phyloP scores from a whole-genome alignment of 1,284 basidiomycete genomes.

The Coniferiporia weirii region DNA sequence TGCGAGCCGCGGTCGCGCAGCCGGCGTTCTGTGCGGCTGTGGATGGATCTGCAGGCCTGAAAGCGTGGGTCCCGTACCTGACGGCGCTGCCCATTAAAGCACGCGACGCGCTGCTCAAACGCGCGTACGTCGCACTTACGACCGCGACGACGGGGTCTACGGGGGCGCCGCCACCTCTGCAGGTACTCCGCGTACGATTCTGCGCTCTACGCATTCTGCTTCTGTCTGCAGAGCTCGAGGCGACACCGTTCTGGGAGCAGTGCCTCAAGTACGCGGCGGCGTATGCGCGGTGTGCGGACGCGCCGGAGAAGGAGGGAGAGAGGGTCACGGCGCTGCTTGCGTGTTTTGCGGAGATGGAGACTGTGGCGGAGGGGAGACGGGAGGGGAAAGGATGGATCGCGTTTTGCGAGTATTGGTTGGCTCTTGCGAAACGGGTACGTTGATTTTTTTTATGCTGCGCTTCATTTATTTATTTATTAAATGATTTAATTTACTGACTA shows the following conservation, averaged over 20 bases:
- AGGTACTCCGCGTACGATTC: constrained; percentile 43
- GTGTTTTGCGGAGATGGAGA: constrained; percentile 38
- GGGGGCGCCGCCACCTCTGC: constrained; percentile 18
- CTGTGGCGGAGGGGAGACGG: constrained; percentile 31
- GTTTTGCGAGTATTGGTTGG: constrained; percentile 63
- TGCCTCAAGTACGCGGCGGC: constrained; percentile 17
- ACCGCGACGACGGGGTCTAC: constrained; percentile 29
- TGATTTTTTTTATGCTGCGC: not conserved
- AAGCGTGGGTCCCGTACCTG: constrained; percentile 48
- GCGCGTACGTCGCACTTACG: constrained; percentile 49
- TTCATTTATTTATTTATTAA: not conserved
- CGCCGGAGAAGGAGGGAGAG: constrained; percentile 10
- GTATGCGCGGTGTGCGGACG: constrained; percentile 13
- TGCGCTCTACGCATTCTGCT: constrained; percentile 31
- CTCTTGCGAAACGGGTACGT: constrained; percentile 45
- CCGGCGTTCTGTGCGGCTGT: constrained; percentile 34
- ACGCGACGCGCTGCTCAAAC: constrained; percentile 50
- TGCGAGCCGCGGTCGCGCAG: constrained; percentile 26
- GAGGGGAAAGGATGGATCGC: constrained; percentile 48
- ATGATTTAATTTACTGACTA: not conserved
- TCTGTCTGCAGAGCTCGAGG: constrained; percentile 1
- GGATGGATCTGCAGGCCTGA: constrained; percentile 35
- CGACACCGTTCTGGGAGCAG: constrained; percentile 19
- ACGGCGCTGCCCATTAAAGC: constrained; percentile 45
- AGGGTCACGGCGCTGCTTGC: constrained; percentile 32